Conservation (phyloP, 2,329 filamentous ascomycete species). For the Huntiella abstrusa region DNA sequence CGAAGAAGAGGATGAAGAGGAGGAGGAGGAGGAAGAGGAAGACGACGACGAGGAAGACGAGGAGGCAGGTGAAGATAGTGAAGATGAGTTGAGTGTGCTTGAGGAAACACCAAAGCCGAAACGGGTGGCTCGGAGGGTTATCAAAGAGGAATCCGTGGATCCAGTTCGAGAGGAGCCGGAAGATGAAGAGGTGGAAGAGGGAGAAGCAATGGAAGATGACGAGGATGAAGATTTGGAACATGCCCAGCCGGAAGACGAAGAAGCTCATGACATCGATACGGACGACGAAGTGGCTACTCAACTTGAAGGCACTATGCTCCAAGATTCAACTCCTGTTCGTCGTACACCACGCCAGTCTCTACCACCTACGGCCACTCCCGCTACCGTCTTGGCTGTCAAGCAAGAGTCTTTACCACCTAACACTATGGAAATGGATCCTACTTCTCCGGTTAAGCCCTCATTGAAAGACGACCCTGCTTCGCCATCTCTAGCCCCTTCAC, state of each 20-base stretch:
- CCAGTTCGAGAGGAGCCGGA: not conserved
- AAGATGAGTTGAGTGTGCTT: conserved; percentile 11
- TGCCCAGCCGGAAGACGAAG: not conserved
- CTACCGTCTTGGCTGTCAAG: conserved; percentile 1
- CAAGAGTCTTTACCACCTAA: conserved; percentile 1
- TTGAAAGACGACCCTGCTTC: conserved; percentile 5
- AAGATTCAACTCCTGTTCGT: conserved; percentile 2
- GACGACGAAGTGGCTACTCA: conserved; percentile 9
- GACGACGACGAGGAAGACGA: conserved; percentile 11
- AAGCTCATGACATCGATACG: conserved; percentile 1
- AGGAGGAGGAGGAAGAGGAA: not conserved
- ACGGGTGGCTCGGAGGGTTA: not conserved
- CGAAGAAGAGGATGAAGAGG: not conserved
- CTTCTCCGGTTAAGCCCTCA: conserved; percentile 3
- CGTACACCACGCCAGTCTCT: not conserved
- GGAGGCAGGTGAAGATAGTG: conserved; percentile 20
- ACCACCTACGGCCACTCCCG: not conserved
- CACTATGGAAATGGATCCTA: not conserved
- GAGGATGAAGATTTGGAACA: not conserved
- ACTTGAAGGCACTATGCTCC: conserved; percentile 4
- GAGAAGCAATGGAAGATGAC: not conserved
- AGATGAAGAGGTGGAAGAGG: conserved; percentile 1
- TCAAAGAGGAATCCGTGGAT: not conserved
- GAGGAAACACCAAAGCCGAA: not conserved
- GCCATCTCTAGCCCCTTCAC: not conserved